These are phyloP conservation scores for Salvia splendens DNA, from an alignment of 257 asterid genomes.

Conservation along the genomic window DNA sequence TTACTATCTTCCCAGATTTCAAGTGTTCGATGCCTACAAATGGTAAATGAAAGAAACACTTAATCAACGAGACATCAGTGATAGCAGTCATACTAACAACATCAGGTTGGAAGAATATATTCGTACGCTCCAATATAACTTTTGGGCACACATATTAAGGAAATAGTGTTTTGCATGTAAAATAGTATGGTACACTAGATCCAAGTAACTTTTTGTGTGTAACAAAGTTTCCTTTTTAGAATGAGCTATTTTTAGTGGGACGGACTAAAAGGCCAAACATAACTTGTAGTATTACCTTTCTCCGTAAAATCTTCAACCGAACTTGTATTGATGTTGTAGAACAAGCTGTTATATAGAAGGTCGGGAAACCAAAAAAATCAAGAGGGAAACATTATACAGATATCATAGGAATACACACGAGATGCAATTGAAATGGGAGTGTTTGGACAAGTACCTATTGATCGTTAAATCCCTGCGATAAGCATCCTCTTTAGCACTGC, in stretches of 20 bases:
- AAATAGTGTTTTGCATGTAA: too few relatives aligned
- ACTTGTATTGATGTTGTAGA: slow-evolving; percentile 81
- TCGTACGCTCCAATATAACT: too few relatives aligned
- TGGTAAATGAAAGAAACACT: slow-evolving; percentile 19
- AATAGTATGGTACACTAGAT: too few relatives aligned
- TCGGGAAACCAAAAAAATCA: not conserved
- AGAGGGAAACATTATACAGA: slow-evolving; percentile 11
- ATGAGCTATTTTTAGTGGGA: too few relatives aligned
- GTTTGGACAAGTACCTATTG: slow-evolving; percentile 54
- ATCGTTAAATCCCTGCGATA: slow-evolving; percentile 90
- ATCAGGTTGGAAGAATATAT: not conserved
- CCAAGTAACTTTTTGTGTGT: too few relatives aligned
- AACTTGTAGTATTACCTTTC: slow-evolving; percentile 56
- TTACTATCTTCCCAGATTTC: slow-evolving; percentile 81
- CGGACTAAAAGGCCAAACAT: not conserved
- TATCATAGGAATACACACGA: slow-evolving; percentile 1
- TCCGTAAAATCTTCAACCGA: slow-evolving; percentile 82
- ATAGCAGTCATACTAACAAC: not conserved
- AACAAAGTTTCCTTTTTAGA: too few relatives aligned
- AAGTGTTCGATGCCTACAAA: slow-evolving; percentile 69
- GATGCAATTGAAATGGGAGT: slow-evolving; percentile 5
- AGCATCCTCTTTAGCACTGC: slow-evolving; percentile 89
- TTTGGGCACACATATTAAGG: too few relatives aligned
- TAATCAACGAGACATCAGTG: slow-evolving; percentile 8
- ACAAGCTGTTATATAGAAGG: slow-evolving; percentile 58